A percentile compares a stretch with the other conserved stretches of the same genome.
These are phyloP conservation scores for Leccinum pellstonianum DNA, from an alignment of 768 basidiomycete species.

Conservation along the genomic window DNA sequence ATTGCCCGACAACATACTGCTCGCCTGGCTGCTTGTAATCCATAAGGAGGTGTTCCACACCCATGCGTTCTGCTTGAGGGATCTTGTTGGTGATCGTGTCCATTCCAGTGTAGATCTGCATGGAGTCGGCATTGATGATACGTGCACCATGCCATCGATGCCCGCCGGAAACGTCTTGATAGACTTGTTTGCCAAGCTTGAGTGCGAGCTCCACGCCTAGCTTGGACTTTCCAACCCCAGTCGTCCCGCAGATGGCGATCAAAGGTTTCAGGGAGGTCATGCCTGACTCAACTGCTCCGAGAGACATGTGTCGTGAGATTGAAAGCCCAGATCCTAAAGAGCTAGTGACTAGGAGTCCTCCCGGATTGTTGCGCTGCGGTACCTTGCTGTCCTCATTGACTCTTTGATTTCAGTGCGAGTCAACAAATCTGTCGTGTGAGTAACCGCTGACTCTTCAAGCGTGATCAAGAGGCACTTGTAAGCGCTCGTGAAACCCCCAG, in stretches of 20 bases:
- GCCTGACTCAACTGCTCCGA: neutral
- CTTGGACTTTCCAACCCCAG: conserved; percentile 94
- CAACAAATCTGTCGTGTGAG: neutral
- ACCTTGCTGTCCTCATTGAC: neutral
- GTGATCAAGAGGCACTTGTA: neutral
- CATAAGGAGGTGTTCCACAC: conserved; percentile 88
- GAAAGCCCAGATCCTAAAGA: neutral
- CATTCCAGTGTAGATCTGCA: conserved; percentile 94
- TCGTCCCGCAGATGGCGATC: conserved; percentile 89
- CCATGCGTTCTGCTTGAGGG: conserved; percentile 67
- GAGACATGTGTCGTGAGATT: neutral
- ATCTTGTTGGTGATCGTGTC: conserved; percentile 96
- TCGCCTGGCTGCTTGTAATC: conserved; percentile 83
- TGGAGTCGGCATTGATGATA: conserved; percentile 94
- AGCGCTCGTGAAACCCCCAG: neutral
- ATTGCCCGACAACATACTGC: conserved; percentile 84
- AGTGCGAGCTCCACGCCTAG: conserved; percentile 86
- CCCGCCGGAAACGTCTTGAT: conserved; percentile 9
- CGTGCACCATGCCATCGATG: conserved; percentile 59
- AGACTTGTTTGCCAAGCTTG: conserved; percentile 40
- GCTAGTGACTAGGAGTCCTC: neutral
- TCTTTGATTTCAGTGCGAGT: neutral
- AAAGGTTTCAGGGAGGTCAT: conserved; percentile 54
- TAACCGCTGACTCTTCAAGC: no score
- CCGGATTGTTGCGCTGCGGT: neutral